phyloP scores from a whole-genome alignment of 192 early-diverging fungal genomes.

The Spinellus fusiger region DNA sequence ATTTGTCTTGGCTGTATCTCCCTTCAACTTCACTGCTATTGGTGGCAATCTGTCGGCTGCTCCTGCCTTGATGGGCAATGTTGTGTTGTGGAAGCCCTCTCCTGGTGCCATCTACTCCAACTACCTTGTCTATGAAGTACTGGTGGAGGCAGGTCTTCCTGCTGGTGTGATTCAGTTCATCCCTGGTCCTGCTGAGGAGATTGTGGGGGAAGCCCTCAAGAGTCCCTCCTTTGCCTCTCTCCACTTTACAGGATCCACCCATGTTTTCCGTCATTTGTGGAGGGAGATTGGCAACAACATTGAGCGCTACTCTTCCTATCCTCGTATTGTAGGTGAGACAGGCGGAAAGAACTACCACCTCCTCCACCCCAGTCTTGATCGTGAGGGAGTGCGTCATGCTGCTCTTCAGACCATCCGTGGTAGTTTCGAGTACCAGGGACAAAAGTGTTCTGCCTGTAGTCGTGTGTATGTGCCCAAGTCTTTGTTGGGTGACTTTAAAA shows the following conservation, averaged over 20 bases:
- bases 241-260: constrained; percentile 94
- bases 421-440: constrained; percentile 96
- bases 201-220: constrained; percentile 73
- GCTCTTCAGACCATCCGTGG: constrained; percentile 88
- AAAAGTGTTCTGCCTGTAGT: constrained; percentile 97
- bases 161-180: constrained; percentile 97
- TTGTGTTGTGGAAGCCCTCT: constrained; percentile 96
- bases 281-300: constrained; percentile 88
- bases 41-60: constrained; percentile 91
- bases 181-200: constrained; percentile 79
- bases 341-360: constrained; percentile 99
- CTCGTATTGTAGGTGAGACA: constrained; percentile 97
- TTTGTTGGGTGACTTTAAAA: constrained; percentile 71
- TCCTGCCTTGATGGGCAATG: constrained; percentile 97
- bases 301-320: constrained; percentile 85
- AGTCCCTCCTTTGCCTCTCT: constrained; percentile 93
- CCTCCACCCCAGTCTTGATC: constrained; percentile 62
- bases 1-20: constrained; percentile 96
- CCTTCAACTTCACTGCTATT: constrained; percentile 99
- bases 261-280: constrained; percentile 92
- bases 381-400: constrained; percentile 68
- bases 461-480: constrained; percentile 85
- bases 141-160: constrained; percentile 94
- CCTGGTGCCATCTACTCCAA: constrained; percentile 82
- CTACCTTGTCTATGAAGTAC: constrained; percentile 84